Conservation (phyloP, 1,284 basidiomycete genomes). For the Megacollybia platyphylla region DNA sequence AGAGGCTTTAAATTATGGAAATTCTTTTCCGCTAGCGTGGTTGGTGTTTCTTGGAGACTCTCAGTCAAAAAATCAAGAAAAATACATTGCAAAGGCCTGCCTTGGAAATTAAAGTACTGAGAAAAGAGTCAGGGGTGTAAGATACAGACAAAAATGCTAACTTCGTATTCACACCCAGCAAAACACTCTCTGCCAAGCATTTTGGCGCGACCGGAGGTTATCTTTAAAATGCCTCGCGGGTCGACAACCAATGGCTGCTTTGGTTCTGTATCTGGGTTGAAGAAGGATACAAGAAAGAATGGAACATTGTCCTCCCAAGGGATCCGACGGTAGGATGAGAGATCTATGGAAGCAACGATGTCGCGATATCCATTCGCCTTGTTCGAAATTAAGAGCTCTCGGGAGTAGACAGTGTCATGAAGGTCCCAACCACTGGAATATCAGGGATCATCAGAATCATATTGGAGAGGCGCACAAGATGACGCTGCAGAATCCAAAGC, state of each 20-base stretch:
- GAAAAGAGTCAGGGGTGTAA: conserved; percentile 2
- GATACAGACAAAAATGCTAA: conserved; percentile 17
- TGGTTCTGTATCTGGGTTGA: conserved; percentile 61
- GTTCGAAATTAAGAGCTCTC: conserved; percentile 85
- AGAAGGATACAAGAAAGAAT: conserved; percentile 87
- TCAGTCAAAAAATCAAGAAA: not conserved
- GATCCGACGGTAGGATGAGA: conserved; percentile 76
- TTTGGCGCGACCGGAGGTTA: conserved; percentile 37
- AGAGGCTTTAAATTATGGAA: conserved; percentile 68
- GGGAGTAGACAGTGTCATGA: conserved; percentile 73
- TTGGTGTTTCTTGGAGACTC: conserved; percentile 55
- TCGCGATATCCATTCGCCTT: conserved; percentile 86
- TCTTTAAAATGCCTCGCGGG: conserved; percentile 72
- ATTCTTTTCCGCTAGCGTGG: conserved; percentile 65
- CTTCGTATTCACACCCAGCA: conserved; percentile 88
- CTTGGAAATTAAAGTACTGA: conserved; percentile 92
- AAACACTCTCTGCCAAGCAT: conserved; percentile 47
- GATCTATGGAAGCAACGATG: conserved; percentile 73
- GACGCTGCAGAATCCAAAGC: conserved; percentile 89
- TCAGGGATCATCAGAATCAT: conserved; percentile 1
- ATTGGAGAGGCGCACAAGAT: conserved; percentile 48
- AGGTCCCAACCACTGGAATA: conserved; percentile 71
- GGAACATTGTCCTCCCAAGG: conserved; percentile 90
- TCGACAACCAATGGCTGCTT: conserved; percentile 69
- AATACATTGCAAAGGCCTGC: conserved; percentile 19